Evolutionary conservation across 768 basidiomycete species (phyloP).

Genomic region (Tricholoma terreum): DNA sequence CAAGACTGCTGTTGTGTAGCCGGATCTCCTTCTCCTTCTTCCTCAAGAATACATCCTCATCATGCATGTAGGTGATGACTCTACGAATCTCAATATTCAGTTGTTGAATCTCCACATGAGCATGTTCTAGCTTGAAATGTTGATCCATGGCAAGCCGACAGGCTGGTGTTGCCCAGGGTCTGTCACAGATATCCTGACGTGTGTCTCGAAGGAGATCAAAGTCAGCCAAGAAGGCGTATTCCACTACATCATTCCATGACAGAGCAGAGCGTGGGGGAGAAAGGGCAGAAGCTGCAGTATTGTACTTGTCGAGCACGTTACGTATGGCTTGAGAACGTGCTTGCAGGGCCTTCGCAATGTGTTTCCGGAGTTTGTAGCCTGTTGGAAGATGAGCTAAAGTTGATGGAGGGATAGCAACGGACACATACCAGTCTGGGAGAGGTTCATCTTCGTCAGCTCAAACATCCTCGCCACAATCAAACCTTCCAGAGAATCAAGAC

Average conservation of each 20-base stretch:
- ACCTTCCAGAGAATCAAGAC: slow-evolving; percentile 7
- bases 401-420: not conserved
- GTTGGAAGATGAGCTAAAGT: not conserved
- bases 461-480: slow-evolving; percentile 21
- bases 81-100: slow-evolving; percentile 22
- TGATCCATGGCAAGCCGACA: slow-evolving; percentile 13
- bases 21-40: not conserved
- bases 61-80: slow-evolving; percentile 17
- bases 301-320: slow-evolving; percentile 16
- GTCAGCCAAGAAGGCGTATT: too few species aligned
- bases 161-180: slow-evolving; percentile 19
- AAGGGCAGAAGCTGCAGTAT: slow-evolving; percentile 16
- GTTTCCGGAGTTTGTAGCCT: slow-evolving; percentile 11
- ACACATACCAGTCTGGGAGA: slow-evolving; percentile 23
- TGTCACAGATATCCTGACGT: slow-evolving; percentile 9
- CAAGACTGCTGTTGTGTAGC: not conserved
- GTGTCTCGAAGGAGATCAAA: slow-evolving; percentile 20
- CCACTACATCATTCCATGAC: slow-evolving; percentile 24
- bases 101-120: slow-evolving; percentile 20
- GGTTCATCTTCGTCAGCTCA: slow-evolving; percentile 24
- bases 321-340: slow-evolving; percentile 17
- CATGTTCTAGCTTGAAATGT: slow-evolving; percentile 17
- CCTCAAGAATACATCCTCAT: slow-evolving; percentile 3
- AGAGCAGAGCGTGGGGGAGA: slow-evolving; percentile 11
- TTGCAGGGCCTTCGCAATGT: slow-evolving; percentile 4